phyloP scores from a whole-genome alignment of 176 grass and related monocot genomes.

The Carex littledalei region DNA sequence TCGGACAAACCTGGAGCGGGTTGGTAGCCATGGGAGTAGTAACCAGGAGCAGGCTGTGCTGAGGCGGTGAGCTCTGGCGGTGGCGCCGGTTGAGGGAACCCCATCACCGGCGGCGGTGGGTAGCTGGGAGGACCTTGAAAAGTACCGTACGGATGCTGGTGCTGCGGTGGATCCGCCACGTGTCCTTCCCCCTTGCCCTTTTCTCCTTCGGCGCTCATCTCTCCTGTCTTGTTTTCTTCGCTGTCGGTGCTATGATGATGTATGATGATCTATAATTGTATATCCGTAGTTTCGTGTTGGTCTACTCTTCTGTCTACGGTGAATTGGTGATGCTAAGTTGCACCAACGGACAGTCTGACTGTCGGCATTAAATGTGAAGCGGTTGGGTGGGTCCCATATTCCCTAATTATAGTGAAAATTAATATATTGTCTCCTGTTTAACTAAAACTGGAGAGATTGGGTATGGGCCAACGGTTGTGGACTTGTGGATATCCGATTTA shows the following conservation, averaged over 20 bases:
- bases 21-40: conserved; percentile 53
- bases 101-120: conserved; percentile 49
- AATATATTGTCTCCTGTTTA: not conserved
- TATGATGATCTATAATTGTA: not conserved
- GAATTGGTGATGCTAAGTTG: not conserved
- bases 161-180: not conserved
- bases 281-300: not conserved
- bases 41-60: conserved; percentile 22
- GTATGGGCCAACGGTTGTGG: too few relatives aligned
- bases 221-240: not conserved
- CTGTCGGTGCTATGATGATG: not conserved
- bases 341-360: not conserved
- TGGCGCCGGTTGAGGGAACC: conserved; percentile 60
- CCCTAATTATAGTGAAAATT: not conserved
- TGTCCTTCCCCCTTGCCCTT: conserved; percentile 22
- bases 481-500: too few relatives aligned
- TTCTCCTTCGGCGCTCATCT: conserved; percentile 6
- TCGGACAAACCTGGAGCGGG: conserved; percentile 32
- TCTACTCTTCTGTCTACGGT: not conserved
- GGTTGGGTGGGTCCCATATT: too few relatives aligned
- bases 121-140: conserved; percentile 59
- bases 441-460: too few relatives aligned
- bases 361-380: not conserved
- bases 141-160: conserved; percentile 45
- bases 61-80: conserved; percentile 39